Evolutionary conservation across 495 filamentous ascomycete species (phyloP).

Genomic region (Collariella sp.): DNA sequence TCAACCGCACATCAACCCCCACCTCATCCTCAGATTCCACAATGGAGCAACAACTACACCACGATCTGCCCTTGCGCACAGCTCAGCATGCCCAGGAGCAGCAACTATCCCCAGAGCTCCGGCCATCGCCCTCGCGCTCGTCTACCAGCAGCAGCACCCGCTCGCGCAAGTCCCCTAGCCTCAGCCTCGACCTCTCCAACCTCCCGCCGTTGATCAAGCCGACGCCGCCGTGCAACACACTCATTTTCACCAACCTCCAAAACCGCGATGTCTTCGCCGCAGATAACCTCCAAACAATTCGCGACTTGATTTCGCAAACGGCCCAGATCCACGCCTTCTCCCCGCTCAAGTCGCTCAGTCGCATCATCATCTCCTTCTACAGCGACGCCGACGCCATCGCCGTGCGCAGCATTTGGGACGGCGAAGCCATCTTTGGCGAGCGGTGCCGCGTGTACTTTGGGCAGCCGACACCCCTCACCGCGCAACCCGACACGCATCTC

Average conservation of each 20-base stretch:
- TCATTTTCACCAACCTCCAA: constrained; percentile 84
- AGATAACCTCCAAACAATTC: constrained; percentile 65
- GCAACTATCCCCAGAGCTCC: constrained; percentile 13
- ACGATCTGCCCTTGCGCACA: neutral
- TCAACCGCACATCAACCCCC: neutral
- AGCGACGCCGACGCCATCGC: constrained; percentile 61
- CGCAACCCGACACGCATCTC: constrained; percentile 56
- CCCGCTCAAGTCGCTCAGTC: constrained; percentile 83
- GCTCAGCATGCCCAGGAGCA: neutral
- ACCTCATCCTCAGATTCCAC: neutral
- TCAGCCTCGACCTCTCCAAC: constrained; percentile 73
- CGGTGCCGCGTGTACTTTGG: constrained; percentile 83
- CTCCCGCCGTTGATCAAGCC: constrained; percentile 73
- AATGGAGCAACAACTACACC: constrained; percentile 6
- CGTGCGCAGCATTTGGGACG: constrained; percentile 64
- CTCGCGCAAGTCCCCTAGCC: constrained; percentile 35
- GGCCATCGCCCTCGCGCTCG: constrained; percentile 27
- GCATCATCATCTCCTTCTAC: constrained; percentile 84
- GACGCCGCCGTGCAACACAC: constrained; percentile 80
- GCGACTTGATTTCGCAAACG: constrained; percentile 55
- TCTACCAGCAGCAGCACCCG: constrained; percentile 20
- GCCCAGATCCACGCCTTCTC: constrained; percentile 79
- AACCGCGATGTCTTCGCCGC: constrained; percentile 71
- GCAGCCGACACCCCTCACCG: constrained; percentile 51
- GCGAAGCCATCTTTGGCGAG: constrained; percentile 58